These are phyloP conservation scores for Penicillium sp. DNA, from an alignment of 2,329 filamentous ascomycete genomes.

Conservation along the genomic window DNA sequence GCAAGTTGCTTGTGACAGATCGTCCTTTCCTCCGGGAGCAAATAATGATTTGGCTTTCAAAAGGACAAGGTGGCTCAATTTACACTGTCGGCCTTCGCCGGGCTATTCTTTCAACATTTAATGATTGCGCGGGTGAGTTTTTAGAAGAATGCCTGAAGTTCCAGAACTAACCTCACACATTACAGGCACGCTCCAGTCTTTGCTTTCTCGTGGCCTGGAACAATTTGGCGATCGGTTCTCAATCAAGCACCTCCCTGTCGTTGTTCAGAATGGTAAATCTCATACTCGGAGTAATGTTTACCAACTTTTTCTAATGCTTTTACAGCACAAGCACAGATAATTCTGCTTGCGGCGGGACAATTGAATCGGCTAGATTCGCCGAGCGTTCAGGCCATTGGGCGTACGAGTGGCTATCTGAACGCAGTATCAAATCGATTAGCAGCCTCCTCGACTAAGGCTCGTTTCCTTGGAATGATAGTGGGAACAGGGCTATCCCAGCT, in stretches of 20 bases:
- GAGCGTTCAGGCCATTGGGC: conserved; percentile 62
- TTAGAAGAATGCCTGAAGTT: background rate
- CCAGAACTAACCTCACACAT: conserved; percentile 7
- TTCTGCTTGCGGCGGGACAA: conserved; percentile 73
- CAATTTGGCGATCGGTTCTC: conserved; percentile 82
- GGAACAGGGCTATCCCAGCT: conserved; percentile 66
- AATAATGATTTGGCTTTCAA: conserved; percentile 60
- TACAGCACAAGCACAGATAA: conserved; percentile 70
- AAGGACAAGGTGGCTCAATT: conserved; percentile 59
- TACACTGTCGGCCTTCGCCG: conserved; percentile 61
- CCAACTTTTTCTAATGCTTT: conserved; percentile 16
- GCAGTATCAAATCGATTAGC: conserved; percentile 79
- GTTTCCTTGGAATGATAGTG: conserved; percentile 82
- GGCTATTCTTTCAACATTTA: conserved; percentile 56
- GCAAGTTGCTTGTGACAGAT: conserved; percentile 47
- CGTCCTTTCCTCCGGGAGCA: conserved; percentile 48
- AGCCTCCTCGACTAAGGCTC: conserved; percentile 65
- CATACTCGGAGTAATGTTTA: too few species aligned
- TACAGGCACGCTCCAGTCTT: conserved; percentile 39
- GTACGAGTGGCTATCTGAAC: conserved; percentile 67
- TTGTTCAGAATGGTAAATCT: conserved; percentile 71
- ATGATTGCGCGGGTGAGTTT: conserved; percentile 44
- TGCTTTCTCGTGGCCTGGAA: conserved; percentile 60
- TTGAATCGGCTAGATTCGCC: conserved; percentile 61
- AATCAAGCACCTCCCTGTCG: conserved; percentile 74